These are phyloP conservation scores for Sclerospora graminicola DNA, from an alignment of 352 stramenopile genomes.

Conservation along the genomic window DNA sequence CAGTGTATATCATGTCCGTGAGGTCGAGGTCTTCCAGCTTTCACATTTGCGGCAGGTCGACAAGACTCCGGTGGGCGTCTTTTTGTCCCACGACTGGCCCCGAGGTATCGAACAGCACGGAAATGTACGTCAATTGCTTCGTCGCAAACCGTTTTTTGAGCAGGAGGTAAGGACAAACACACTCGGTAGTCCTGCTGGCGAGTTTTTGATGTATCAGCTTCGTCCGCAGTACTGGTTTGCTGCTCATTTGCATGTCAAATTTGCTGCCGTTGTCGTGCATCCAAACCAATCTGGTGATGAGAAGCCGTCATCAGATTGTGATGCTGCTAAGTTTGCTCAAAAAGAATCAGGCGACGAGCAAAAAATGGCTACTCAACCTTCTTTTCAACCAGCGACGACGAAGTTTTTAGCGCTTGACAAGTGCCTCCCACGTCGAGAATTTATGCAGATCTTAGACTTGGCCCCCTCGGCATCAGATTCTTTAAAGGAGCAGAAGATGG, in stretches of 20 bases:
- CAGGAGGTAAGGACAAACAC: slow-evolving; percentile 90
- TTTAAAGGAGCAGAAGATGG: slow-evolving; percentile 1
- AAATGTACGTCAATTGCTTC: slow-evolving; percentile 82
- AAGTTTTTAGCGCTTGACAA: slow-evolving; percentile 95
- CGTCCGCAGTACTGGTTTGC: slow-evolving; percentile 95
- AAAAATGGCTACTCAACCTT: slow-evolving; percentile 1
- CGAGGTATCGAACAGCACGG: slow-evolving; percentile 94
- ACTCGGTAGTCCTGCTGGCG: slow-evolving; percentile 89
- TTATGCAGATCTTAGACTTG: slow-evolving; percentile 92
- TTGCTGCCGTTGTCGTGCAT: slow-evolving; percentile 91
- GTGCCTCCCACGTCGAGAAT: slow-evolving; percentile 91
- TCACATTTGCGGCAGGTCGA: slow-evolving; percentile 53
- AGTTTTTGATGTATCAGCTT: slow-evolving; percentile 89
- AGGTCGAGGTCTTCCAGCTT: slow-evolving; percentile 91
- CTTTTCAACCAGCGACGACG: slow-evolving; percentile 13
- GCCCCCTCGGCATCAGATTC: slow-evolving; percentile 3
- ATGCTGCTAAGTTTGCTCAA: slow-evolving; percentile 2
- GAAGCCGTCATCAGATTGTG: neutral
- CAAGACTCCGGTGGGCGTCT: slow-evolving; percentile 71
- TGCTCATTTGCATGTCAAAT: slow-evolving; percentile 98
- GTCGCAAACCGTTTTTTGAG: slow-evolving; percentile 91
- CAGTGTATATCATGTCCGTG: slow-evolving; percentile 93
- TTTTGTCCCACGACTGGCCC: slow-evolving; percentile 98
- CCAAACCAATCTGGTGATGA: slow-evolving; percentile 6
- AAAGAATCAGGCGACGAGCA: slow-evolving; percentile 1